Evolutionary conservation across 2,329 filamentous ascomycete species (phyloP), one percentile per base, ranked within the genome.

Genomic region (Proliferodiscus dingleyae): DNA sequence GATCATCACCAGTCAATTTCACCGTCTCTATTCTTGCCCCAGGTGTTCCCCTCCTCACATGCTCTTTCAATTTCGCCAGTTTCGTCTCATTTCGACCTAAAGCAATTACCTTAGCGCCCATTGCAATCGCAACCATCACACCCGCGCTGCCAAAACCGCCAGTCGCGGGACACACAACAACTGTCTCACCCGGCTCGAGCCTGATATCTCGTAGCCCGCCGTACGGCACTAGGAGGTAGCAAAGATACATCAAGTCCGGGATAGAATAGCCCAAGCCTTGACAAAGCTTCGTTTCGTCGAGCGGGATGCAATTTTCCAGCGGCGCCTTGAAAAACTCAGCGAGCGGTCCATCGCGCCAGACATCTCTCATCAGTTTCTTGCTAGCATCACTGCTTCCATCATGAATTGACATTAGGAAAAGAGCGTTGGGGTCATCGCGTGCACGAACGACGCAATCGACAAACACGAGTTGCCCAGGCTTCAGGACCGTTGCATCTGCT

Each of bases 71-170:
- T n/a, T 18, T 33, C 10, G 28, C 26, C 28, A 42, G 16, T n/a
- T 33, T 18, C 29, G 28, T 34, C 15, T 42, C 49, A 51, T 71
- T 71, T 9, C 73, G 61, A 2, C 74, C 72, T 61, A 73, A 66
- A 3, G 74, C 74, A 41, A 79, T 59, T 2, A 76, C 72, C 21
- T 61, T 65, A 4, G 71, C 71, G 0, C 73, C 74, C 68, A 75
- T 70, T 0, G 72, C 66, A 2, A 71, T 45, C 0, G 72, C 72
- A 2, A 71, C 61, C 3, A 62, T 46, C 0, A 74, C 70, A 0
- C 64, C 72, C 2, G 65, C 68, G 10, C 70, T 64, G 2, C 72
- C 69, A 52, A 70, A 77, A 0, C 49, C 49, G 0, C 73, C 72
- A 0, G 71, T 75, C 7, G 72, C 73, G 2, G 72, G 73, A 22